phyloP scores from a whole-genome alignment of 306 rosid species.

The Begonia peltatifolia region DNA sequence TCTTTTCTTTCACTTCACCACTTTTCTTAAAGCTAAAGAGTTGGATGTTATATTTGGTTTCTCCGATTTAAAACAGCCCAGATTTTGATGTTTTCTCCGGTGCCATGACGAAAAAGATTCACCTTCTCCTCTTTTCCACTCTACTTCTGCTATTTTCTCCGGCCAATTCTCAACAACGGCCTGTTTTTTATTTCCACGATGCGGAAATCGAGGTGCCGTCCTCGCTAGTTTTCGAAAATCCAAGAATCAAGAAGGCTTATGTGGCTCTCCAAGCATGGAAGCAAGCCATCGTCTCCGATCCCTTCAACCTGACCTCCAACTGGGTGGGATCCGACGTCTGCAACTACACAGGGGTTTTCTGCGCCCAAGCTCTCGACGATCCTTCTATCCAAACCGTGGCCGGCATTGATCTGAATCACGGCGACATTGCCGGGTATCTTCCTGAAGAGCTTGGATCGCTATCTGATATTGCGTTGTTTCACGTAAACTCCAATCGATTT shows the following conservation, averaged over 20 bases:
- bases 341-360: conserved; percentile 44
- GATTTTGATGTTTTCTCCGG: conserved; percentile 1
- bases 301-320: conserved; percentile 23
- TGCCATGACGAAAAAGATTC: conserved; percentile 7
- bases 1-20: background rate
- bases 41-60: too few relatives aligned
- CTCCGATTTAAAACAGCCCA: too few relatives aligned
- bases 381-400: conserved; percentile 39
- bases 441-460: conserved; percentile 50
- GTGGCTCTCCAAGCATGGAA: conserved; percentile 58
- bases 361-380: conserved; percentile 28
- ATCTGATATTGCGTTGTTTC: conserved; percentile 41
- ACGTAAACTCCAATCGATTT: conserved; percentile 54
- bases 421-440: conserved; percentile 57
- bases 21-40: background rate
- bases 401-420: conserved; percentile 69
- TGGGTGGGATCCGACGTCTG: conserved; percentile 59
- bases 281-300: conserved; percentile 57
- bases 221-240: conserved; percentile 28
- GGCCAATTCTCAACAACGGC: background rate
- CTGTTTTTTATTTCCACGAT: background rate
- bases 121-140: background rate
- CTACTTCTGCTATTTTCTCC: conserved; percentile 5
- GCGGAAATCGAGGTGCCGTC: background rate
- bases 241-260: conserved; percentile 38